Evolutionary conservation across 2,329 filamentous ascomycete genomes (phyloP).

Genomic region (Claviceps sp.): DNA sequence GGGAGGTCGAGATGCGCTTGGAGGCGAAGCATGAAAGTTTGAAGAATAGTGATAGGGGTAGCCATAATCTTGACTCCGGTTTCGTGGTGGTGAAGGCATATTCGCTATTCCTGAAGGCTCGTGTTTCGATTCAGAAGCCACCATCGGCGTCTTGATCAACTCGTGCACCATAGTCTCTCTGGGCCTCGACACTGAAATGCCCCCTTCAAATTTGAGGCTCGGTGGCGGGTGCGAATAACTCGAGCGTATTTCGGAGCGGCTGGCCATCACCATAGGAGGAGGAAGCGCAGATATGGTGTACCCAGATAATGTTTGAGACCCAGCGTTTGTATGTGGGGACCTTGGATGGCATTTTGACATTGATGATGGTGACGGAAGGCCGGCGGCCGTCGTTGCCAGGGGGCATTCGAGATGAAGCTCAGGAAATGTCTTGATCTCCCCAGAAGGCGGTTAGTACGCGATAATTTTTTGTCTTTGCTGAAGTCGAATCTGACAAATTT

Average conservation of each 20-base stretch:
- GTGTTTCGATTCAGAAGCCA: neutral
- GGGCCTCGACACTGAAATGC: slow-evolving; percentile 16
- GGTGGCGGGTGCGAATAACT: slow-evolving; percentile 28
- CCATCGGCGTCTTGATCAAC: neutral
- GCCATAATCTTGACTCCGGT: slow-evolving; percentile 17
- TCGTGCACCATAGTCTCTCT: slow-evolving; percentile 10
- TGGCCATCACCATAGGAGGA: slow-evolving; percentile 19
- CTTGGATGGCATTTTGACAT: neutral
- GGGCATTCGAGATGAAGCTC: slow-evolving; percentile 24
- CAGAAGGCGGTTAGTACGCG: neutral
- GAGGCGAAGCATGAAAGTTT: slow-evolving; percentile 32
- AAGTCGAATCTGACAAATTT: neutral
- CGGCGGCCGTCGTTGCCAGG: neutral
- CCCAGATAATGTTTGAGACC: slow-evolving; percentile 24
- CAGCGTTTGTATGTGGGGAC: neutral
- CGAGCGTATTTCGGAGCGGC: slow-evolving; percentile 22
- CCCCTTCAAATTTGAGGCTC: slow-evolving; percentile 24
- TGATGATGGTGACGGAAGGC: neutral
- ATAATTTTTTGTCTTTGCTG: neutral
- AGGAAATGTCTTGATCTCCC: slow-evolving; percentile 27
- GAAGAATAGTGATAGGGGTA: slow-evolving; percentile 30
- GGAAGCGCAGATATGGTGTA: slow-evolving; percentile 24
- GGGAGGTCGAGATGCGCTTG: slow-evolving; percentile 28
- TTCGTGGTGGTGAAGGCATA: slow-evolving; percentile 18
- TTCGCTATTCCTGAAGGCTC: neutral